Evolutionary conservation across 805 yeast genomes (phyloP), one percentile per base, ranked within the genome.

Genomic region (Candida fluviatilis): DNA sequence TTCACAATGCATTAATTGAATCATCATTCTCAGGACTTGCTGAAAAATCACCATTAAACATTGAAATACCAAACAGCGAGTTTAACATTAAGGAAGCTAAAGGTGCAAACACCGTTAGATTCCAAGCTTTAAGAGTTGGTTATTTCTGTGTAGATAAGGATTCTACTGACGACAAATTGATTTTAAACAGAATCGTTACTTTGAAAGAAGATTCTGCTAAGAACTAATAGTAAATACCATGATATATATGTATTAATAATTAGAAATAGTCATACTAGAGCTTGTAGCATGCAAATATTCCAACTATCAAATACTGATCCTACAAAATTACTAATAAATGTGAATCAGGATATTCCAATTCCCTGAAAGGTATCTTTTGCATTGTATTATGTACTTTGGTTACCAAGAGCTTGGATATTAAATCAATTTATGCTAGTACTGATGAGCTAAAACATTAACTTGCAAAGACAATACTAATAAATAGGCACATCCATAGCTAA

Each of bases 111-210:
- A 76, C 90, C n/a, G 88, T 86, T 23, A 79, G 99, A 64, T 93
- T 93, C 88, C 99, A 93, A 70, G 99, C 96, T 21, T 76, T 93
- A 63, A 80, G 99, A 67, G 91, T 87, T 33, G 99, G 99, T 21
- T 93, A 93, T 64, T 93, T 89, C 77, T 82, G 96, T 55, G 61
- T 88, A 59, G 99, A 93, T 60, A 77, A 75, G 50, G 97, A 91
- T 47, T 66, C 86, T 40, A 65, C 72, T 7, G 72, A 66, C 14
- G 82, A 76, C 19, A 71, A 68, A 42, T 65, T 90, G 46, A 74
- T 93, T 24, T 70, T 93, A 58, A 93, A 93, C 68, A 78, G 96
- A 61, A 88, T 91, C 53, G 99, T 93, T 30, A 83, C 96, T 11
- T 76, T 93, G 65, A 93, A 91, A 71, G 95, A 85, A 36, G 53